Percentiles rank a stretch among this genome's conserved stretches.
Conservation (phyloP, 805 yeast genomes). For the Pichia eremophila region DNA sequence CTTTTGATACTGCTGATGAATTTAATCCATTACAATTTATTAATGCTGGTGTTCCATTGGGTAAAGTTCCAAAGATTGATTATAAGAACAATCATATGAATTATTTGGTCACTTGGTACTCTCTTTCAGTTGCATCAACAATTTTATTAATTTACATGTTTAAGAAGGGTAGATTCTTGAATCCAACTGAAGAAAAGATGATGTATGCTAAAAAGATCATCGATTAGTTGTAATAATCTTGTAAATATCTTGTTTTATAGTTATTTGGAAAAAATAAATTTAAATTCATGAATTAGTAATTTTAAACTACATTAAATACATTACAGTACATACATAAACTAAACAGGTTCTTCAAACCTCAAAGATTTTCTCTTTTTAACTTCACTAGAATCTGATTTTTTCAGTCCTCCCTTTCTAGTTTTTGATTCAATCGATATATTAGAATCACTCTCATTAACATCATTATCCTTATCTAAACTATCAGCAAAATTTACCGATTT, state of each 20-base stretch:
- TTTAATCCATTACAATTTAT: conserved; percentile 50
- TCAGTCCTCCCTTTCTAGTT: neutral
- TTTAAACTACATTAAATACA: neutral
- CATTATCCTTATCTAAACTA: neutral
- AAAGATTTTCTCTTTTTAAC: conserved; percentile 4
- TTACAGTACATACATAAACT: neutral
- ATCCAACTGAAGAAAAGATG: conserved; percentile 37
- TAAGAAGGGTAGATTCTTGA: conserved; percentile 31
- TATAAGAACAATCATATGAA: conserved; percentile 85
- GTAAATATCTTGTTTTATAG: neutral
- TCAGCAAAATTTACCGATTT: neutral
- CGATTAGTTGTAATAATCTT: neutral
- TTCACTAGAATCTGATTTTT: neutral
- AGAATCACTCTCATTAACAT: neutral
- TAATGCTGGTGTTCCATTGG: conserved; percentile 84
- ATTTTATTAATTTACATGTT: conserved; percentile 51
- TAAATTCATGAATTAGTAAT: too few species aligned
- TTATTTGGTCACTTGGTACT: conserved; percentile 92
- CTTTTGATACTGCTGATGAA: conserved; percentile 27
- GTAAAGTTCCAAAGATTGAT: conserved; percentile 70
- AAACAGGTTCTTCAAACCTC: conserved; percentile 5
- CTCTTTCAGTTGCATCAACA: conserved; percentile 65
- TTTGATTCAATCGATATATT: neutral
- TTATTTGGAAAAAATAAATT: neutral
- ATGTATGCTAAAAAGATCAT: conserved; percentile 36